Conservation (phyloP, 768 basidiomycete species). For the Leccinum pellstonianum region DNA sequence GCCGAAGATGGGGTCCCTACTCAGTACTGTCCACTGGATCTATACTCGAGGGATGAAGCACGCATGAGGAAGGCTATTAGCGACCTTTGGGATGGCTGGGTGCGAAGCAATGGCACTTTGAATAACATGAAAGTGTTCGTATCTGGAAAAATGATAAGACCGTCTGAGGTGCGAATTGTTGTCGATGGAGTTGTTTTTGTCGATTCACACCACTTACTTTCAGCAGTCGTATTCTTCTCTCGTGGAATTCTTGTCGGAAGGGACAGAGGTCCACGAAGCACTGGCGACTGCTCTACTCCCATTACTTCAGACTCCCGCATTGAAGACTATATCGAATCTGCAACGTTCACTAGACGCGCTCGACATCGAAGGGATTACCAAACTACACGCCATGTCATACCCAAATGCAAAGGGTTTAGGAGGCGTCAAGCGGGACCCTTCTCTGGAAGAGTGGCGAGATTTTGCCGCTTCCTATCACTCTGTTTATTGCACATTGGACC, state of each 20-base stretch:
- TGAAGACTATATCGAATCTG: constrained; percentile 53
- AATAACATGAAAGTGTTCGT: constrained; percentile 88
- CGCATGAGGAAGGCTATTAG: constrained; percentile 66
- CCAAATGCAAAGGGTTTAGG: constrained; percentile 25
- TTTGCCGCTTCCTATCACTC: constrained; percentile 58
- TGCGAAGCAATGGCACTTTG: constrained; percentile 53
- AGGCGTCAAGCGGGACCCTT: constrained; percentile 46
- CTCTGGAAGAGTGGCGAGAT: constrained; percentile 59
- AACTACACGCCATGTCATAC: constrained; percentile 33
- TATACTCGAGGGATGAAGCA: constrained; percentile 70
- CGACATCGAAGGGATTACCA: constrained; percentile 79
- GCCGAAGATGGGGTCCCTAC: constrained; percentile 34
- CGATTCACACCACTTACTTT: constrained; percentile 1
- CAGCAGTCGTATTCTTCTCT: constrained; percentile 11
- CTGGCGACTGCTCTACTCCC: constrained; percentile 52
- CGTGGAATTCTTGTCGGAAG: constrained; percentile 16
- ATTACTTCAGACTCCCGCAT: constrained; percentile 47
- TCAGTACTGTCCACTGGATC: constrained; percentile 84
- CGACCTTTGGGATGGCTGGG: constrained; percentile 74
- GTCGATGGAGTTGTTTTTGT: not conserved
- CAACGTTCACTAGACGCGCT: constrained; percentile 78
- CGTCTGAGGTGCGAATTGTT: constrained; percentile 51
- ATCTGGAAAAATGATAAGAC: constrained; percentile 55
- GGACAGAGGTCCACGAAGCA: constrained; percentile 41
- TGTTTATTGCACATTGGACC: constrained; percentile 34